phyloP scores from a whole-genome alignment of 1,284 basidiomycete species.

The Coriolopsis trogii region DNA sequence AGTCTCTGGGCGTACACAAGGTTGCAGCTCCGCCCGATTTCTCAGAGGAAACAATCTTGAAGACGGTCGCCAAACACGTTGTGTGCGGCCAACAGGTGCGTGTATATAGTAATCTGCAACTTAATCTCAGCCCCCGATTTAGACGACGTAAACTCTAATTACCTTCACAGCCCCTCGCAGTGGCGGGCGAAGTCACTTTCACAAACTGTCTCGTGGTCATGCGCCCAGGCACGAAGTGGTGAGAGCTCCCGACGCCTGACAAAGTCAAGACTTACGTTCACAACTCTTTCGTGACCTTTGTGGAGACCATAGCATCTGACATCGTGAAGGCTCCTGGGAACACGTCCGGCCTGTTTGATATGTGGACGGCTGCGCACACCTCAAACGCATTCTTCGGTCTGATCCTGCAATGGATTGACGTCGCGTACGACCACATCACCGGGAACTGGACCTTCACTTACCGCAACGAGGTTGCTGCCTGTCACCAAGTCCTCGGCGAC shows the following conservation, averaged over 20 bases:
- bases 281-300: constrained; percentile 3
- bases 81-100: constrained; percentile 1
- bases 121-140: not conserved
- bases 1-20: not conserved
- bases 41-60: not conserved
- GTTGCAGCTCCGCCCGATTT: not conserved
- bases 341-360: not conserved
- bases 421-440: not conserved
- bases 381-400: not conserved
- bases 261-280: not conserved
- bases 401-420: constrained; percentile 3
- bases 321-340: not conserved
- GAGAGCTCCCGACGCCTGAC: not conserved
- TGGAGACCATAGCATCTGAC: not conserved
- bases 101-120: not conserved
- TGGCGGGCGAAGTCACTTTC: not conserved
- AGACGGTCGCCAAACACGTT: not conserved
- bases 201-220: constrained; percentile 8
- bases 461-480: constrained; percentile 24
- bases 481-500: constrained; percentile 25
- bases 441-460: not conserved
- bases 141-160: too few relatives aligned
- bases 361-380: constrained; percentile 12
- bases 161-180: constrained; percentile 2
- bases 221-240: constrained; percentile 1